Evolutionary conservation across 2,329 filamentous ascomycete genomes (phyloP), one percentile per base, ranked within the genome.

Genomic region (Colletotrichum sublineola): DNA sequence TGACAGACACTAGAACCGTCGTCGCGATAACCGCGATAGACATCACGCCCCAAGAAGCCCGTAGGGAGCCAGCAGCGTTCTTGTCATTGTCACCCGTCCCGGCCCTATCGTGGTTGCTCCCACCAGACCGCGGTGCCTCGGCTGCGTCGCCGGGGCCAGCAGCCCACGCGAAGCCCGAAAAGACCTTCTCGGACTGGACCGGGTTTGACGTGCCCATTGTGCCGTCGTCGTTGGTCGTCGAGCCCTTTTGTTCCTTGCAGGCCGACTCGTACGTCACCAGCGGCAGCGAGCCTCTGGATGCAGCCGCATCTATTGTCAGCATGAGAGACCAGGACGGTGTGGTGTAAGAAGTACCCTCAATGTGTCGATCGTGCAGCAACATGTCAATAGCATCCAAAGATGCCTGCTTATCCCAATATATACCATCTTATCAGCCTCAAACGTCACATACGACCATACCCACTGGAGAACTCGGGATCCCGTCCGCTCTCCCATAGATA

Each of bases 161-260:
- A 11, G 50, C 36, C 73, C 69, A 74, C 8, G 56, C 58, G 40
- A 72, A 73, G 42, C 61, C 58, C 29, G 69, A 66, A 24, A 73
- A 57, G 3, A 68, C 61, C 44, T 68, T 52, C 2, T 72, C 62
- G 5, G 73, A 72, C 42, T 67, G 73, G n/a, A 24, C 40, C 18
- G 36, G 60, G 33, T 53, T 61, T 6, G 50, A 38, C 52, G 46
- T n/a, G 24, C 40, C 62, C 20, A 73, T 68, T 3, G 68, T 69
- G 29, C 53, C 63, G 58, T 73, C 69, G 44, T 63, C 56, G 40
- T 73, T 63, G 11, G 62, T 60, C 31, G 73, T 74, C 55, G 68
- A 74, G 9, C 73, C 73, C 40, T 58, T 38, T 24, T 24, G 24
- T 24, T 24, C 24, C 24, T 24, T 24, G 24, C 24, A 24, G 24